Evolutionary conservation across 371 early-diverging fungal species (phyloP).

Genomic region (Mucor irregularis): DNA sequence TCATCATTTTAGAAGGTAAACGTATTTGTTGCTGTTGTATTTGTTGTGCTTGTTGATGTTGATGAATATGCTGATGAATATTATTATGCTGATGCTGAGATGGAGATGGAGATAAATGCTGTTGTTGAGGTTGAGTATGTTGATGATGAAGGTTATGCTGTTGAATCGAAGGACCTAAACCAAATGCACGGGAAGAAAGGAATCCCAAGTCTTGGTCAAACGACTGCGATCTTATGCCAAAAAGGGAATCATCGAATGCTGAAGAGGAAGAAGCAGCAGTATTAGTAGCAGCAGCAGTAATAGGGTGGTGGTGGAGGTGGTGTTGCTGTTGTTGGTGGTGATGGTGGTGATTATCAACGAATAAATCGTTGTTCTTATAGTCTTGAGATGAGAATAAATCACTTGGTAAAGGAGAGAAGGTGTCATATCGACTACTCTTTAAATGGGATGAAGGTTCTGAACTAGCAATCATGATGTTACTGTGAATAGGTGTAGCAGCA

Average conservation of each 20-base stretch:
- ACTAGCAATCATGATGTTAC: background rate
- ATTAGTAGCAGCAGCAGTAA: no score
- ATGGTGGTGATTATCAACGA: no score
- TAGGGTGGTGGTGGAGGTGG: no score
- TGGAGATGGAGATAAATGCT: background rate
- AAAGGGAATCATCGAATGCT: conserved; percentile 29
- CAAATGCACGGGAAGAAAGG: conserved; percentile 27
- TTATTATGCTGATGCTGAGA: conserved; percentile 17
- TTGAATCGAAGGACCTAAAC: conserved; percentile 16
- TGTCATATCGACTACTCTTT: conserved; percentile 20
- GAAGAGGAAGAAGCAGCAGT: conserved; percentile 25
- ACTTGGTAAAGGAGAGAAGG: conserved; percentile 52
- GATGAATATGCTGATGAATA: conserved; percentile 3
- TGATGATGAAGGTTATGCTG: no score
- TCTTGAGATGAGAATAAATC: conserved; percentile 57
- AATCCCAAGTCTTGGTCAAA: conserved; percentile 36
- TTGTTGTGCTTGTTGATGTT: conserved; percentile 14
- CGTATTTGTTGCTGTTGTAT: conserved; percentile 53
- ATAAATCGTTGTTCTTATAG: conserved; percentile 41
- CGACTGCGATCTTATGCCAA: conserved; percentile 38
- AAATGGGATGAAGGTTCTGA: background rate
- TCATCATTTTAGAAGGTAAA: conserved; percentile 1
- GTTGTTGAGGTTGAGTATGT: background rate
- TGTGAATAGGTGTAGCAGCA: conserved; percentile 2
- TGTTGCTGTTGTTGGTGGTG: no score